Base-by-base conservation (phyloP, 805 yeast species). In the Candida railenensis region DNA sequence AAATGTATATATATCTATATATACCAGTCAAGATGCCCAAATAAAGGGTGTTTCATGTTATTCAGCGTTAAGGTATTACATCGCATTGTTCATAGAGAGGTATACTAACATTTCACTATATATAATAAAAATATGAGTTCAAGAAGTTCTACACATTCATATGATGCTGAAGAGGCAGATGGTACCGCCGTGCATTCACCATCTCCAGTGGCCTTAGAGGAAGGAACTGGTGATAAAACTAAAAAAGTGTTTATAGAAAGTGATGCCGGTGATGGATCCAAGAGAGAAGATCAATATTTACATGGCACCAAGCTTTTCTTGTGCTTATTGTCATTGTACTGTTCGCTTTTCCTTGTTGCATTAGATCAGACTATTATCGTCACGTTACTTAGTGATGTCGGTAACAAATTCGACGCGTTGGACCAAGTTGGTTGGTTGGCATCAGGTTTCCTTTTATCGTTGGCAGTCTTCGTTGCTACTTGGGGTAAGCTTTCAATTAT, bases 191-290 rank as follows among this genome's bases (percentile, higher is more conserved):
- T n/a, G n/a, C n/a, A n/a, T n/a, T n/a, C n/a, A n/a, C n/a, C 36
- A 14, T 36, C 39, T 14, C 37, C 36, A 8, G 36, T 28, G 5
- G 43, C 25, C 4, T 40, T 30, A 19, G 43, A 40, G 16, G 30
- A 28, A 28, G 34, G 34, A 8, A 16, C n/a, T 14, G 42, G n/a
- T 4, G 16, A 20, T 15, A 5, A 16, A 14, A 34, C 5, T 7
- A 40, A 40, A 22, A 32, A 62, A 65, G 39, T 49, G 25, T 69
- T 61, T 47, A 48, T 56, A 22, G 77, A 73, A 48, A 56, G 67
- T 43, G 75, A 72, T 52, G 74, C 75, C 20, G 74, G 76, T 34
- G 75, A 71, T 48, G 75, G 74, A 15, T 67, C 74, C 4, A 58
- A 50, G 39, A 59, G 71, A 51, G 66, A 65, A 44, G 74, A 71